These are phyloP conservation scores for Fusarium euwallaceae DNA, from an alignment of 2,329 filamentous ascomycete genomes.

Conservation along the genomic window DNA sequence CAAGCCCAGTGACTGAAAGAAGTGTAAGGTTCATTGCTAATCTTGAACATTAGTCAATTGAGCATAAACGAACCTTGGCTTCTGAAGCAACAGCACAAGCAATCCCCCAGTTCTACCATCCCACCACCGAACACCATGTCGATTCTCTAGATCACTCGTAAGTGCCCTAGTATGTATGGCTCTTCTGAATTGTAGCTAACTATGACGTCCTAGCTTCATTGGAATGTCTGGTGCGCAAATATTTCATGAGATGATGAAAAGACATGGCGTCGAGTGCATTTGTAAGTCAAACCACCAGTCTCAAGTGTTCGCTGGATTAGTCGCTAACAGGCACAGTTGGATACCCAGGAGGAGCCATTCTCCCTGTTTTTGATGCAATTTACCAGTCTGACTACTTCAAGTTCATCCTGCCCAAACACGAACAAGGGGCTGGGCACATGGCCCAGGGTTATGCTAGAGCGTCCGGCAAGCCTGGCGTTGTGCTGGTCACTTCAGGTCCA, in stretches of 20 bases:
- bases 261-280: slow-evolving; percentile 91
- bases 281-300: slow-evolving; percentile 71
- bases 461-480: slow-evolving; percentile 93
- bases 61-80: not conserved
- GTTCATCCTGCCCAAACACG: slow-evolving; percentile 94
- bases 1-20: not conserved
- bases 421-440: slow-evolving; percentile 99
- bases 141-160: not conserved
- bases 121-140: not conserved
- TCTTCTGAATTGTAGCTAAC: not conserved
- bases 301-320: slow-evolving; percentile 5
- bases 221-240: slow-evolving; percentile 96
- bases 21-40: not conserved
- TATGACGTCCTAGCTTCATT: slow-evolving; percentile 74
- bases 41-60: not conserved
- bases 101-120: not conserved
- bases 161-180: not conserved
- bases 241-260: slow-evolving; percentile 99
- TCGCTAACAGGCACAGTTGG: slow-evolving; percentile 68
- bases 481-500: slow-evolving; percentile 95
- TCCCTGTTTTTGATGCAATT: slow-evolving; percentile 98
- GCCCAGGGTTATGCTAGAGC: slow-evolving; percentile 96
- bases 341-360: slow-evolving; percentile 95
- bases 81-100: not conserved
- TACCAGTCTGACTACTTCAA: slow-evolving; percentile 98